These are phyloP conservation scores for Hygrophoropsis aurantiaca DNA, from an alignment of 768 basidiomycete species.

Conservation along the genomic window DNA sequence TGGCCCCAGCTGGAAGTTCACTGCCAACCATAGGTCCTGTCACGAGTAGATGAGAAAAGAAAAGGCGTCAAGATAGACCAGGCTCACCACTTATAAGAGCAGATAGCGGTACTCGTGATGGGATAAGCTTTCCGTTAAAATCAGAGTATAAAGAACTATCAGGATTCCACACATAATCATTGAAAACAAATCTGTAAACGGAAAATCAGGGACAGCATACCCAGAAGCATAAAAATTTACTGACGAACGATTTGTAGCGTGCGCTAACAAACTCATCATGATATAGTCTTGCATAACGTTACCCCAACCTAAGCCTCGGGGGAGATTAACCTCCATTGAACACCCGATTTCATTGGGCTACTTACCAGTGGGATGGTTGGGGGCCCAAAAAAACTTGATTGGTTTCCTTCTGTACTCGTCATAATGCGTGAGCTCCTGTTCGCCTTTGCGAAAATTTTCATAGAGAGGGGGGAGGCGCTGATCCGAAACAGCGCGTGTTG, in stretches of 20 bases:
- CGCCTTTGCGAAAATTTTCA: conserved; percentile 32
- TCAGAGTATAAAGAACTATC: conserved; percentile 27
- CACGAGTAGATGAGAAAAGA: conserved; percentile 1
- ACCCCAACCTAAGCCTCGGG: conserved; percentile 34
- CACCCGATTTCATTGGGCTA: background rate
- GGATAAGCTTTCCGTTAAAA: conserved; percentile 28
- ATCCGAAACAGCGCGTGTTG: background rate
- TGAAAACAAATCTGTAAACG: conserved; percentile 26
- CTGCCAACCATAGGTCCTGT: conserved; percentile 35
- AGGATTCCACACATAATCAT: conserved; percentile 34
- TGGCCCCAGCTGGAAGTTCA: conserved; percentile 20
- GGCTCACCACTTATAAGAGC: conserved; percentile 26
- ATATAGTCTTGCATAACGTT: conserved; percentile 40
- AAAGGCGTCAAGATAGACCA: background rate
- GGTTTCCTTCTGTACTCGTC: conserved; percentile 28
- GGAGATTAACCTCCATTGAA: conserved; percentile 4
- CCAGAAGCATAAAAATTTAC: conserved; percentile 10
- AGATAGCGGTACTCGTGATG: conserved; percentile 30
- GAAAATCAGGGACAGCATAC: conserved; percentile 6
- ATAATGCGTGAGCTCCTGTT: conserved; percentile 42
- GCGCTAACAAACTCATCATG: conserved; percentile 32
- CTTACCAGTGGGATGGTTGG: conserved; percentile 42
- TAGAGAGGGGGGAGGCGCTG: conserved; percentile 40
- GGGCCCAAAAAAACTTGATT: conserved; percentile 43
- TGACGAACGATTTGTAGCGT: conserved; percentile 32